Evolutionary conservation across 495 filamentous ascomycete genomes (phyloP).

Genomic region (Penicillium bialowiezense): DNA sequence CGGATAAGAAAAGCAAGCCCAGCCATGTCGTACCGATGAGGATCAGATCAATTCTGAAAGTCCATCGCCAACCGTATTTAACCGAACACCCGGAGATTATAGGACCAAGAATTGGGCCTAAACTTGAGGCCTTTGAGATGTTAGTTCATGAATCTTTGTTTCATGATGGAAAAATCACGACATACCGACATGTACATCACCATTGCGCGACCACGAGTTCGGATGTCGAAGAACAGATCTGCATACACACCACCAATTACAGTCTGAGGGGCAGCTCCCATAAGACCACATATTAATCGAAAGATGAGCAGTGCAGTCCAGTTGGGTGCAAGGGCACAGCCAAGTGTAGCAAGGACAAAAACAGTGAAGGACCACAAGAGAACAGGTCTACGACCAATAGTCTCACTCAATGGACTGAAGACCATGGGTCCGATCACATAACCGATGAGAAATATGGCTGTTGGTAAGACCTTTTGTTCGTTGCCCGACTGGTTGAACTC

Average conservation of each 20-base stretch:
- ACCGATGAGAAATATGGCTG: slow-evolving; percentile 71
- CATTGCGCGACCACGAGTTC: slow-evolving; percentile 65
- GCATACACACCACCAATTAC: slow-evolving; percentile 72
- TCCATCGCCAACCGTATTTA: slow-evolving; percentile 63
- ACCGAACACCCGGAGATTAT: slow-evolving; percentile 63
- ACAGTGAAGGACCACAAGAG: slow-evolving; percentile 58
- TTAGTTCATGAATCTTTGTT: slow-evolving; percentile 4
- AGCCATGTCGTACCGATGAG: slow-evolving; percentile 46
- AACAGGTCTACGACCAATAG: slow-evolving; percentile 63
- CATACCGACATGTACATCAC: slow-evolving; percentile 68
- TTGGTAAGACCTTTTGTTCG: slow-evolving; percentile 61
- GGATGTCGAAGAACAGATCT: slow-evolving; percentile 61
- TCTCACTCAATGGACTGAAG: slow-evolving; percentile 70
- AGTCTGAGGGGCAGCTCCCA: slow-evolving; percentile 64
- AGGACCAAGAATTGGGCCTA: slow-evolving; percentile 65
- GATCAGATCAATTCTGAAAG: slow-evolving; percentile 62
- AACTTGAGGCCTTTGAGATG: slow-evolving; percentile 52
- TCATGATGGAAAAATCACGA: neutral
- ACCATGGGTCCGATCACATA: slow-evolving; percentile 64
- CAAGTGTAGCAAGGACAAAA: slow-evolving; percentile 67
- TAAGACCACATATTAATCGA: slow-evolving; percentile 61
- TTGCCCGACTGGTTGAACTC: slow-evolving; percentile 35
- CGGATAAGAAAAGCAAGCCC: slow-evolving; percentile 43
- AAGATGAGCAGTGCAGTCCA: slow-evolving; percentile 68
- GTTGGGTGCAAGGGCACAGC: slow-evolving; percentile 64